Conservation (phyloP, 805 yeast genomes). For the Ogataea nitratoaversa region DNA sequence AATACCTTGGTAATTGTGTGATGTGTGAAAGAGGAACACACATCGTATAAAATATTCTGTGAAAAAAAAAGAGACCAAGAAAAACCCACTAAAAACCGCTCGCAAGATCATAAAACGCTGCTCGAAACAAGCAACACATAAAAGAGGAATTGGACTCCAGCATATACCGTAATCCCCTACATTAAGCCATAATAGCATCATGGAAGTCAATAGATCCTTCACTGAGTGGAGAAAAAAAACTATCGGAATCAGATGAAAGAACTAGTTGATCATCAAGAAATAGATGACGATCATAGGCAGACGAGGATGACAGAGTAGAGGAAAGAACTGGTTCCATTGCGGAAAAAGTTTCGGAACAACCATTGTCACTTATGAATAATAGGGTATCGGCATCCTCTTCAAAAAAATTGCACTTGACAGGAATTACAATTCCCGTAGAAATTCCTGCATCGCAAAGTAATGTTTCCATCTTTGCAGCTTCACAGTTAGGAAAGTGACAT, state of each 20-base stretch:
- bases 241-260: background rate
- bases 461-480: conserved; percentile 49
- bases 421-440: conserved; percentile 46
- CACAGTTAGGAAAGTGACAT: conserved; percentile 70
- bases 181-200: too few species aligned
- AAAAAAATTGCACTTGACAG: background rate
- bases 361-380: background rate
- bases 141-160: too few species aligned
- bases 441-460: conserved; percentile 59
- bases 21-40: too few species aligned
- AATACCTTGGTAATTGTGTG: background rate
- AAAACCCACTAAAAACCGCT: too few species aligned
- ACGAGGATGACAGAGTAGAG: background rate
- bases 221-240: too few species aligned
- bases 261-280: background rate
- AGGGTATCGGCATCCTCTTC: background rate
- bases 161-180: too few species aligned
- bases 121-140: too few species aligned
- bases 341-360: background rate
- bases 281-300: background rate
- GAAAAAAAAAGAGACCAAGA: too few species aligned
- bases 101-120: too few species aligned
- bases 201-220: background rate
- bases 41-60: too few species aligned
- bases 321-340: background rate